A percentile compares a stretch with the other conserved stretches of the same genome.
phyloP scores from a whole-genome alignment of 2,329 filamentous ascomycete genomes.

The Blumeriella jaapii region DNA sequence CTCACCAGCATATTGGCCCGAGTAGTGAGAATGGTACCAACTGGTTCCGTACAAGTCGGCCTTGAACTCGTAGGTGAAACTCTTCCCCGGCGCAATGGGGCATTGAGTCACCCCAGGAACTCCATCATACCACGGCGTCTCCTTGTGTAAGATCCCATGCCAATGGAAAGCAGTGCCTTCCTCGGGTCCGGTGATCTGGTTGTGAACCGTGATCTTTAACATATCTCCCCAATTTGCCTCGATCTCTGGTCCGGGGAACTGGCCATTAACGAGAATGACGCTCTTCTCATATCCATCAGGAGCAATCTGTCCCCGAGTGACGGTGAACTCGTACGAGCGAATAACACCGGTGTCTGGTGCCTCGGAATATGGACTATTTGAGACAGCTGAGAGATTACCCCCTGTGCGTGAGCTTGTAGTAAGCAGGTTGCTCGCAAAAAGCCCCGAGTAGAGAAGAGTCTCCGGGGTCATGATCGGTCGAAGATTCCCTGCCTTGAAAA shows the following conservation, averaged over 20 bases:
- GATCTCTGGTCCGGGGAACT: constrained; percentile 28
- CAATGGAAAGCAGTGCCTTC: constrained; percentile 32
- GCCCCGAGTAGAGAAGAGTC: too few species aligned
- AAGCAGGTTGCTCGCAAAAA: too few species aligned
- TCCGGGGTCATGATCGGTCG: too few species aligned
- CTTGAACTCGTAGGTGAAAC: constrained; percentile 24
- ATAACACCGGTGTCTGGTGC: constrained; percentile 32
- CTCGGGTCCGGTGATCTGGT: constrained; percentile 43
- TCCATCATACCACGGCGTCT: constrained; percentile 31
- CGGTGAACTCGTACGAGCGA: constrained; percentile 26
- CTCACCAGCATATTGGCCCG: constrained; percentile 31
- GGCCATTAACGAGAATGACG: constrained; percentile 36
- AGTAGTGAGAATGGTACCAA: constrained; percentile 47
- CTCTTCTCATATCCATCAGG: constrained; percentile 37
- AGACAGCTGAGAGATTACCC: constrained; percentile 33
- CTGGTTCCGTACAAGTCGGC: constrained; percentile 28
- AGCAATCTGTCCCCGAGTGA: constrained; percentile 23
- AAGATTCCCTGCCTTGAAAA: too few species aligned
- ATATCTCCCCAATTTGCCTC: constrained; percentile 30
- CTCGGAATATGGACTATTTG: constrained; percentile 29
- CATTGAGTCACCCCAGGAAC: constrained; percentile 46
- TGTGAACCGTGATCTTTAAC: constrained; percentile 55
- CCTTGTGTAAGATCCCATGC: constrained; percentile 38
- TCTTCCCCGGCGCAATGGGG: constrained; percentile 42
- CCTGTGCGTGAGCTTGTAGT: too few species aligned